Evolutionary conservation across 2,329 filamentous ascomycete species (phyloP).

Genomic region (Xylaria sp.): DNA sequence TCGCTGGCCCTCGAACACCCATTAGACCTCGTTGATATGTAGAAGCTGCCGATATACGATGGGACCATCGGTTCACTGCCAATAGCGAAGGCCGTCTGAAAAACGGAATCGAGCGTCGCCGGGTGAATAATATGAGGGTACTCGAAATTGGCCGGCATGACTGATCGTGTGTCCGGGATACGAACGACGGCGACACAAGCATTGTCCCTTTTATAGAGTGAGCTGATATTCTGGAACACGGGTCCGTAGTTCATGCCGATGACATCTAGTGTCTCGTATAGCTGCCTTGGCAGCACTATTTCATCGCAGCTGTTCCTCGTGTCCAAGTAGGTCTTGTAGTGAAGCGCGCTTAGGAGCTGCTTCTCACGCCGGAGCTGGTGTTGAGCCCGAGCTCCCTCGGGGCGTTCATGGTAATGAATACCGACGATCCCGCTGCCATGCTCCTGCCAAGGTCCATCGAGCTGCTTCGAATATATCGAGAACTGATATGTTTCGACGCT

Average conservation of each 20-base stretch:
- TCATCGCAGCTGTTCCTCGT: slow-evolving; percentile 35
- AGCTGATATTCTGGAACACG: slow-evolving; percentile 51
- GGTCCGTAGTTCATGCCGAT: slow-evolving; percentile 56
- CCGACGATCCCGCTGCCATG: slow-evolving; percentile 42
- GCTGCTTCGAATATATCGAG: slow-evolving; percentile 49
- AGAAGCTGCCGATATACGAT: slow-evolving; percentile 48
- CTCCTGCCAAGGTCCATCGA: slow-evolving; percentile 45
- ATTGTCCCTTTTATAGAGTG: slow-evolving; percentile 38
- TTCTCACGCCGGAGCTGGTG: slow-evolving; percentile 1
- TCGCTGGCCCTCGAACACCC: slow-evolving; percentile 36
- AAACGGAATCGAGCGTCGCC: slow-evolving; percentile 57
- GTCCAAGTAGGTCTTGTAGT: slow-evolving; percentile 23
- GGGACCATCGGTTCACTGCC: slow-evolving; percentile 53
- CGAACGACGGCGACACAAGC: slow-evolving; percentile 43
- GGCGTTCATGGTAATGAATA: slow-evolving; percentile 28
- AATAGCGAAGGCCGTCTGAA: slow-evolving; percentile 55
- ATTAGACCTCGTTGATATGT: slow-evolving; percentile 43
- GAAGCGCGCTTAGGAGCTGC: slow-evolving; percentile 25
- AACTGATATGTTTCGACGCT: slow-evolving; percentile 40
- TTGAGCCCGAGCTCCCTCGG: slow-evolving; percentile 1
- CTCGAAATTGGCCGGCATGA: slow-evolving; percentile 58
- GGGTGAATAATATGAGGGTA: slow-evolving; percentile 61
- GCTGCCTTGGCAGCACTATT: slow-evolving; percentile 45
- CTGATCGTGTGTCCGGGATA: slow-evolving; percentile 52
- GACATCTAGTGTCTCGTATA: slow-evolving; percentile 54